Conservation (phyloP, 345 rosid species). For the Moricandia arvensis region DNA sequence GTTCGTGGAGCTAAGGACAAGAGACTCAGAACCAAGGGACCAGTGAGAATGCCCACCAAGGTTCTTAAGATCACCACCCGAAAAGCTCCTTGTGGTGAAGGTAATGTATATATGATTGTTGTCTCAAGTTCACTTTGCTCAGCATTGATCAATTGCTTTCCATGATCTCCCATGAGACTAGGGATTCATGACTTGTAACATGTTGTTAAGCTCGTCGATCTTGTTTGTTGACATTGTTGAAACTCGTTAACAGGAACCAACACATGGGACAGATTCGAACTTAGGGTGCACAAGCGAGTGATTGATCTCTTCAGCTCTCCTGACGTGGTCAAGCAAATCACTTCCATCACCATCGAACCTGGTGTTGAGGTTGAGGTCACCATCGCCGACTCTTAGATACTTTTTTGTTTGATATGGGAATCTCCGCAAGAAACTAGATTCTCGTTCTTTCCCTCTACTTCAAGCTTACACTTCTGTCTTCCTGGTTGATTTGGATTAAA, state of each 20-base stretch:
- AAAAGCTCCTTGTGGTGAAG: slow-evolving; percentile 58
- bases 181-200: neutral
- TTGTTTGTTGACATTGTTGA: neutral
- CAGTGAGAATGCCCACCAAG: slow-evolving; percentile 51
- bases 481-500: neutral
- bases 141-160: neutral
- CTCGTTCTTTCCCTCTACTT: neutral
- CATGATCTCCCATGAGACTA: neutral
- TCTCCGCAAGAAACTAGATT: neutral
- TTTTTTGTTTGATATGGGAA: too few relatives aligned
- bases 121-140: neutral
- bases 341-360: slow-evolving; percentile 61
- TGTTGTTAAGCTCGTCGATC: neutral
- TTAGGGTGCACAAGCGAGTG: slow-evolving; percentile 60
- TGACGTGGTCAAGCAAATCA: slow-evolving; percentile 67
- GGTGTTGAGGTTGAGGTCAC: slow-evolving; percentile 71
- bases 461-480: neutral
- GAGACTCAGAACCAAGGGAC: slow-evolving; percentile 48
- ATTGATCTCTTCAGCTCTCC: slow-evolving; percentile 66
- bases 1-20: slow-evolving; percentile 49
- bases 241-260: slow-evolving; percentile 46
- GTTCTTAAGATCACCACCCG: slow-evolving; percentile 49
- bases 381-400: slow-evolving; percentile 46
- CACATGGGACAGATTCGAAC: slow-evolving; percentile 63
- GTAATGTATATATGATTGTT: neutral